Evolutionary conservation across 1,139 yeast species (phyloP).

Genomic region (Suhomyces panamericanus): DNA sequence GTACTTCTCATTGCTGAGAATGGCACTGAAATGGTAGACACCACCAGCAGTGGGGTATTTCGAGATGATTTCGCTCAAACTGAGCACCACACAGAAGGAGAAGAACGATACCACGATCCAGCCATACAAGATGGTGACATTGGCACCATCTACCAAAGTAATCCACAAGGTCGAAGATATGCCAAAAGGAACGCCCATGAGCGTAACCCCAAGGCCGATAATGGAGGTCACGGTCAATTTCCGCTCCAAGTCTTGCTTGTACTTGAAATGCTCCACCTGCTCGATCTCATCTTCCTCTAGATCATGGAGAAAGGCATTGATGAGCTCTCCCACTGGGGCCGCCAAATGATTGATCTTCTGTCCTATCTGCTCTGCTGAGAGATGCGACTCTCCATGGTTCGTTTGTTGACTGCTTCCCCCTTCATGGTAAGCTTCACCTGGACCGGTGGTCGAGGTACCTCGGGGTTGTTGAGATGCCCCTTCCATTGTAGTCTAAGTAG

Average conservation of each 20-base stretch:
- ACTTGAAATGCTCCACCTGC: constrained; percentile 66
- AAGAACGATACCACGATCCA: constrained; percentile 65
- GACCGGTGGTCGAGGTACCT: background rate
- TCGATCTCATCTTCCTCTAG: constrained; percentile 52
- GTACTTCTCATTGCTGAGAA: constrained; percentile 57
- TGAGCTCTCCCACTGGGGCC: constrained; percentile 11
- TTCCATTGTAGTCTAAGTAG: constrained; percentile 4
- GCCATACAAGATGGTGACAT: constrained; percentile 69
- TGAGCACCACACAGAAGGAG: constrained; percentile 61
- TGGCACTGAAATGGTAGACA: constrained; percentile 73
- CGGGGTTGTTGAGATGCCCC: constrained; percentile 6
- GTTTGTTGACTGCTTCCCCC: background rate
- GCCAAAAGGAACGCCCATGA: constrained; percentile 80
- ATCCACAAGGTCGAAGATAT: constrained; percentile 70
- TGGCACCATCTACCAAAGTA: constrained; percentile 70
- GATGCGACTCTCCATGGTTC: background rate
- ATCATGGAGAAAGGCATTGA: constrained; percentile 13
- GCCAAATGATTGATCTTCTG: constrained; percentile 5
- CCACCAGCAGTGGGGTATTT: constrained; percentile 77
- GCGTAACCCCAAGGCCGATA: constrained; percentile 70
- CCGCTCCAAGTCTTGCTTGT: constrained; percentile 66
- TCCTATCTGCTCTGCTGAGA: constrained; percentile 1
- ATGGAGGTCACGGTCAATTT: constrained; percentile 66
- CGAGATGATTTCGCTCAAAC: constrained; percentile 69
- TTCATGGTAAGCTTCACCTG: too few species aligned